phyloP scores from a whole-genome alignment of 192 early-diverging fungal genomes.

The Chytriomyces sp. region DNA sequence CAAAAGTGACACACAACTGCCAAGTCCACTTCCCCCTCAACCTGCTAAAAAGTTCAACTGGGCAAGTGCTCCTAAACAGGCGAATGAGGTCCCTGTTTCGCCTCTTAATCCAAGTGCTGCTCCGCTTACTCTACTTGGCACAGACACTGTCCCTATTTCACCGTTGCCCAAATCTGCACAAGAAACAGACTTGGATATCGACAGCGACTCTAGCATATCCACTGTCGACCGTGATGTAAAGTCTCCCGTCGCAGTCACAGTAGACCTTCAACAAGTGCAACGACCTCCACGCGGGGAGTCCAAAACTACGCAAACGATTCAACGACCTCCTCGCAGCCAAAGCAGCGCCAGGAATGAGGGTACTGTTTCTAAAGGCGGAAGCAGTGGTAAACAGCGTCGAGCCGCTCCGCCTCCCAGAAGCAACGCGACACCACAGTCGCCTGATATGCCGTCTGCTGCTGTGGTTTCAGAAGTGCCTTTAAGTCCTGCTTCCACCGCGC shows the following conservation, averaged over 20 bases:
- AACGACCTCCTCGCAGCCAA: not conserved
- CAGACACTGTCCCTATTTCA: too few relatives aligned
- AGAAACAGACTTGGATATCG: too few relatives aligned
- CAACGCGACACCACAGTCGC: not conserved
- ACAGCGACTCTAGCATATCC: too few relatives aligned
- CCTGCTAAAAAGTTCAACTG: constrained; percentile 2
- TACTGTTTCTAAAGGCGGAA: not conserved
- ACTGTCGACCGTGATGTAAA: too few relatives aligned
- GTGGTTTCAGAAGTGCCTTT: not conserved
- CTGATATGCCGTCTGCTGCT: not conserved
- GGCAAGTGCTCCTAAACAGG: not conserved
- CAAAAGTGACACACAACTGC: not conserved
- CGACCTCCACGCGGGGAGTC: too few relatives aligned
- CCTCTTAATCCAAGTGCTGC: too few relatives aligned
- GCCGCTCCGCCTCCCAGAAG: not conserved
- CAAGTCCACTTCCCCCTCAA: not conserved
- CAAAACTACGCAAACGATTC: too few relatives aligned
- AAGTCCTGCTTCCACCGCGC: not conserved
- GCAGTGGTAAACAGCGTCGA: not conserved
- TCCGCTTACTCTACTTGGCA: too few relatives aligned
- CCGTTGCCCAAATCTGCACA: too few relatives aligned
- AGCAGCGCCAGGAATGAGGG: not conserved
- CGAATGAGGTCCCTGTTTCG: too few relatives aligned
- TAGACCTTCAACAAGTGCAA: too few relatives aligned
- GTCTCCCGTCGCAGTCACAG: too few relatives aligned